These are phyloP conservation scores for Austroboletus novae-zelandiae DNA, from an alignment of 1,284 basidiomycete genomes.

Conservation along the genomic window DNA sequence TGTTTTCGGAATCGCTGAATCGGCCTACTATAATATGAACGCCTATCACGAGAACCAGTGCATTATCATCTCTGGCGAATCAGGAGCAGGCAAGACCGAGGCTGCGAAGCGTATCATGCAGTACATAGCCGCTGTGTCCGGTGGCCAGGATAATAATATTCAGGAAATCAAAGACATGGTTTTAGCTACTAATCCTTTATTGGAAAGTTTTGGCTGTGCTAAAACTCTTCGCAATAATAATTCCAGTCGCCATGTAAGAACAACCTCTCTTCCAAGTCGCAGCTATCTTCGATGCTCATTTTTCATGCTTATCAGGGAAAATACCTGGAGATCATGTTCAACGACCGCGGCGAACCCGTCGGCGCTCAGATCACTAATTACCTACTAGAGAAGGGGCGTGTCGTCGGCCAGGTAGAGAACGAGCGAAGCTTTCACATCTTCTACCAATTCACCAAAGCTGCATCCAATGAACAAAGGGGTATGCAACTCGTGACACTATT, in stretches of 20 bases:
- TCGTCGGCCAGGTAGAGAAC: conserved; percentile 95
- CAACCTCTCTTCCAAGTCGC: conserved; percentile 32
- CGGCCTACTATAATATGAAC: conserved; percentile 99
- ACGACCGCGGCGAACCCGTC: conserved; percentile 87
- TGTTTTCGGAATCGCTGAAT: conserved; percentile 97
- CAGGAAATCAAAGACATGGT: conserved; percentile 99
- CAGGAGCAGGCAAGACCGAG: conserved; percentile 96
- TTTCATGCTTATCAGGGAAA: conserved; percentile 67
- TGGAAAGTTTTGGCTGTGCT: conserved; percentile 99
- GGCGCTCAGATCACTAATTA: conserved; percentile 99
- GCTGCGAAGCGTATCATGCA: conserved; percentile 99
- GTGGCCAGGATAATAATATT: conserved; percentile 81
- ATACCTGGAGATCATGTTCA: conserved; percentile 99
- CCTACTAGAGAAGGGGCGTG: conserved; percentile 94
- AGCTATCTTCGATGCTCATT: conserved; percentile 11
- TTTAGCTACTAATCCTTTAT: conserved; percentile 95
- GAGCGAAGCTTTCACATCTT: conserved; percentile 99
- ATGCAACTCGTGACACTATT: conserved; percentile 4
- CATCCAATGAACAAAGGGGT: conserved; percentile 86
- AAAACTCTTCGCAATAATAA: conserved; percentile 99
- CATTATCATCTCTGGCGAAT: conserved; percentile 99
- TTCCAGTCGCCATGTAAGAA: conserved; percentile 87
- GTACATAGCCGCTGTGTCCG: conserved; percentile 97
- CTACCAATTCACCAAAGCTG: conserved; percentile 98
- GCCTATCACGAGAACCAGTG: conserved; percentile 99